Base-by-base conservation (phyloP, 2,329 filamentous ascomycete genomes). In the Coniochaeta hoffmannii region DNA sequence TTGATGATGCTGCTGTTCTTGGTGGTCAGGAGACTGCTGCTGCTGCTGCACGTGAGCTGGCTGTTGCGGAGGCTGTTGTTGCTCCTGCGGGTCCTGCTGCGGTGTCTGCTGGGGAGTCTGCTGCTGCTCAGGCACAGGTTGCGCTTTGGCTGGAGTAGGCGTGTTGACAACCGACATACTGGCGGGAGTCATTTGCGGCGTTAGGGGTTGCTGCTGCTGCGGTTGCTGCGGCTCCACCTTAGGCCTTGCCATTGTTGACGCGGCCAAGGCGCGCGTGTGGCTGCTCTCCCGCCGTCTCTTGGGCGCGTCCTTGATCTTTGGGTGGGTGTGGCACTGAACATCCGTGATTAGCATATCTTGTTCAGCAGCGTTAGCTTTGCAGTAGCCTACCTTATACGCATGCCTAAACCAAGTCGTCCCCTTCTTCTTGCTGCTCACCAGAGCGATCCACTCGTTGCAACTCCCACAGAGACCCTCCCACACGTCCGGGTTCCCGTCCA, bases 351-450 rank as follows among this genome's bases (percentile, higher is more conserved):
- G 50, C 50, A 52, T 17, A 10, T 12, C n/a, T 26, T 26, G 6
- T 26, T 4, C 7, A 12, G 12, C 3, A 36, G 3, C 7, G 15
- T 8, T 2, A 24, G 19, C n/a, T n/a, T n/a, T n/a, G n/a, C n/a
- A n/a, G n/a, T 3, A n/a, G 68, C 74, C 68, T 71, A 89, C 87
- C 80, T 93, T 94, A 75, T 94, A 94, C 50, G 89, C 89, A 70
- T 95, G 90, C 61, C 90, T 79, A 70, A 93, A 95, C 89, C 89
- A 95, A 3, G 89, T 92, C 1, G 89, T 95, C n/a, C 89, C 89
- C 74, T 93, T 92, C 76, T 93, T 93, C 74, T 93, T 93, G 68
- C 86, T 90, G 73, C 87, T 92, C 41, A 91, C 87, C 34, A 92
- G 75, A 12, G 87, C 85, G 61, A 92, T 86, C 88, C 88, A 92